phyloP scores from a whole-genome alignment of 305 asterid genomes.

The Solanum hybrid region DNA sequence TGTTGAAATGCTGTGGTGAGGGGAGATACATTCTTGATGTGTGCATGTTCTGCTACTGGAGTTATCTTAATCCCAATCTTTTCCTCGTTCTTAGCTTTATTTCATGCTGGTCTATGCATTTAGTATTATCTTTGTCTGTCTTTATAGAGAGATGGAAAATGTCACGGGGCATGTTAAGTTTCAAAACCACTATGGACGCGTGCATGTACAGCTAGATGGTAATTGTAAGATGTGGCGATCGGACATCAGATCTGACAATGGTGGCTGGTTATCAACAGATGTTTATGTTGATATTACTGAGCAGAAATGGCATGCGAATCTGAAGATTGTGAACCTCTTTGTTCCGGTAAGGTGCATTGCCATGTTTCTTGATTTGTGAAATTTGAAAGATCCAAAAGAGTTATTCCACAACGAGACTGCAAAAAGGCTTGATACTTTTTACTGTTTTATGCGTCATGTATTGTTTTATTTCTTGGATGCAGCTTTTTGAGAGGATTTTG shows the following conservation, averaged over 20 bases:
- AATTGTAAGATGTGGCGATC: constrained; percentile 95
- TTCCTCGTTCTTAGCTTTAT: not conserved
- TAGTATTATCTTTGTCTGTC: constrained; percentile 1
- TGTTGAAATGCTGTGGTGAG: not conserved
- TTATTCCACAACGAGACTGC: constrained; percentile 8
- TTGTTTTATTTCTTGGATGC: constrained; percentile 22
- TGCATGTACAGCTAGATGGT: constrained; percentile 87
- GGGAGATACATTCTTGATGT: not conserved
- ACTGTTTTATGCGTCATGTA: constrained; percentile 9
- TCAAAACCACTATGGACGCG: constrained; percentile 77
- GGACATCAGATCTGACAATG: constrained; percentile 65
- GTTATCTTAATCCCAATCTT: not conserved
- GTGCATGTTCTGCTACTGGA: not conserved
- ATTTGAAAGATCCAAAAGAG: constrained; percentile 5
- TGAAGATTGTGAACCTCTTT: constrained; percentile 82
- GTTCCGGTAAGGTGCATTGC: constrained; percentile 67
- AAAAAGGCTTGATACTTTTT: constrained; percentile 14
- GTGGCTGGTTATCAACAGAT: constrained; percentile 97
- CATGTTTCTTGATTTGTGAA: constrained; percentile 6
- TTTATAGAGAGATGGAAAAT: constrained; percentile 86
- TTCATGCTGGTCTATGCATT: not conserved
- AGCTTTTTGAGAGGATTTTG: constrained; percentile 92
- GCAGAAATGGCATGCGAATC: constrained; percentile 97
- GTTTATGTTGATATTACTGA: constrained; percentile 81
- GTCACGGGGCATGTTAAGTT: constrained; percentile 71